Evolutionary conservation across 768 basidiomycete genomes (phyloP), one percentile per base, ranked within the genome.

Genomic region (Termitomyces sp.): DNA sequence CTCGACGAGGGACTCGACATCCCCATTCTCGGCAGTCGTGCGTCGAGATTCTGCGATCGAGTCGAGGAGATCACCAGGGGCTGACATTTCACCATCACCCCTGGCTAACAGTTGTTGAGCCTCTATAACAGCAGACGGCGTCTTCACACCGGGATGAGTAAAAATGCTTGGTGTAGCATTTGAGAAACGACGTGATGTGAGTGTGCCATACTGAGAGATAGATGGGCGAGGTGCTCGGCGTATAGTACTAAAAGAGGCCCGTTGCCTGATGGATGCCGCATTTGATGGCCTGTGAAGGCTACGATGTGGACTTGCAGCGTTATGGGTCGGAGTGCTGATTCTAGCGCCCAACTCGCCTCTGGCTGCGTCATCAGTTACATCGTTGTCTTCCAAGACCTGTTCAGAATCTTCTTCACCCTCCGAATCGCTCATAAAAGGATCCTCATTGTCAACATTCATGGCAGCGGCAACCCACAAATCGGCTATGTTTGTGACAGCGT

Each of bases 401-500:
- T 56, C 64, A 44, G 58, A 50, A 52, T 61, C 64, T 30, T 67
- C 70, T 42, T 63, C 61, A 35, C 60, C 67, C 51, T 80, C 83
- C 44, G 74, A 73, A 55, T 85, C 86, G 11, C 72, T 75, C 62
- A 85, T 83, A 58, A 89, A 89, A 3, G 86, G 85, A 55, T 94
- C 86, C 61, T 94, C 93, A 63, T 90, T 89, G 66, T 96, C 94
- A 31, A 87, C 92, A 58, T 96, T 97, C 74, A 96, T 92, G 6
- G 96, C 97, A 19, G 95, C 90, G 5, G 94, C 93, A 51, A 98
- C 92, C 97, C 97, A 99, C 21, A 99, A 75, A 71, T 98, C 96
- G 23, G 94, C 91, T 65, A 99, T 91, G 62, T 88, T 93, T 55
- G 92, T 95, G 5, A 94, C 94, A 12, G 92, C 89, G 63, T 93